Evolutionary conservation across 331 rosid genomes (phyloP).

Genomic region (Phaseolus coccineus): DNA sequence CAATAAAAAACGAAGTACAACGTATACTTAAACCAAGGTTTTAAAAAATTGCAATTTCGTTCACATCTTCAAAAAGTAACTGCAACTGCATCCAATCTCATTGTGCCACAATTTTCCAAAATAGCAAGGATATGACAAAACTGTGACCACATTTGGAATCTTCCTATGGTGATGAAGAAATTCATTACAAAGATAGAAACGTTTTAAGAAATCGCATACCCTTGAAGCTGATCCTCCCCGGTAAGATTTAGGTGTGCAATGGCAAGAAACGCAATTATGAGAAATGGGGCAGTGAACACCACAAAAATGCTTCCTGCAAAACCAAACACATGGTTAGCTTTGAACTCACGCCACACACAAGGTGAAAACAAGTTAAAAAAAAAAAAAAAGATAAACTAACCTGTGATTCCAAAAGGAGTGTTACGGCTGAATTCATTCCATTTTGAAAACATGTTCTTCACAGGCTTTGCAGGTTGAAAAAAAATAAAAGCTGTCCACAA

Average conservation of each 20-base stretch:
- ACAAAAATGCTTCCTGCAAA: conserved; percentile 75
- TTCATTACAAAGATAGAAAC: conserved; percentile 3
- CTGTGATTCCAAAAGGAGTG: conserved; percentile 63
- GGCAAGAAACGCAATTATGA: conserved; percentile 74
- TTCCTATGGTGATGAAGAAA: background rate
- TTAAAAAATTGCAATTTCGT: background rate
- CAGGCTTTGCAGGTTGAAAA: conserved; percentile 57
- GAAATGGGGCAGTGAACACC: conserved; percentile 64
- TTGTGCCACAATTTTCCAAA: background rate
- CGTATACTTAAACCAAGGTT: background rate
- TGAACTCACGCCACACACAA: conserved; percentile 27
- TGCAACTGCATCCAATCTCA: background rate
- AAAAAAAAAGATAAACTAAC: conserved; percentile 41
- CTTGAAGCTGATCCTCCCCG: conserved; percentile 61
- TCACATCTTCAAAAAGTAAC: background rate
- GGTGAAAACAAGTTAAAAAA: background rate
- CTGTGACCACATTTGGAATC: background rate
- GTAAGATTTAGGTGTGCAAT: conserved; percentile 56
- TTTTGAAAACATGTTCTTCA: conserved; percentile 34
- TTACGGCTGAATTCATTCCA: conserved; percentile 44
- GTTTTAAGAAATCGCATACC: conserved; percentile 50
- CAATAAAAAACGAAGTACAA: conserved; percentile 7
- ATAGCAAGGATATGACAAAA: background rate
- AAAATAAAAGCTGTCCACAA: conserved; percentile 66
- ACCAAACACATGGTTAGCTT: conserved; percentile 26